Percentiles rank a stretch among this genome's conserved stretches.
Conservation (phyloP, 164 flowering plant genomes). For the Berberis vulgaris region DNA sequence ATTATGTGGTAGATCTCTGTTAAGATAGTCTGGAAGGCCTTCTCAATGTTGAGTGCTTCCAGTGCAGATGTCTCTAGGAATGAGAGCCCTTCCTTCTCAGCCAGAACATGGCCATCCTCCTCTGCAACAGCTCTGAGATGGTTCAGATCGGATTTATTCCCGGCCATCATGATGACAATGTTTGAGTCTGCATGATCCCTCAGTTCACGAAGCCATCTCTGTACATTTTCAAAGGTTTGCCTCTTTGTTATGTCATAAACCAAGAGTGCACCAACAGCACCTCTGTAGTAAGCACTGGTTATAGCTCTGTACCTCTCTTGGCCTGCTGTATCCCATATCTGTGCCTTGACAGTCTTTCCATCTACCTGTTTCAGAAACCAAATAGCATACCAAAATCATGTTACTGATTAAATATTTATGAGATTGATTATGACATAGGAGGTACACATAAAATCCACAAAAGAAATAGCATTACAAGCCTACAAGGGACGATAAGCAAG, state of each 20-base stretch:
- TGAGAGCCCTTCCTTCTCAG: constrained; percentile 71
- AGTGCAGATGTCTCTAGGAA: constrained; percentile 87
- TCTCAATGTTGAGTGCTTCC: constrained; percentile 68
- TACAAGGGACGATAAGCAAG: too few relatives aligned
- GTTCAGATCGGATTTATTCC: constrained; percentile 68
- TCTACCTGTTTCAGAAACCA: constrained; percentile 43
- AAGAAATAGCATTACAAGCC: too few relatives aligned
- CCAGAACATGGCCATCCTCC: constrained; percentile 48
- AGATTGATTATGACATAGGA: too few relatives aligned
- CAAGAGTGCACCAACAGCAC: constrained; percentile 85
- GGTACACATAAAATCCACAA: too few relatives aligned
- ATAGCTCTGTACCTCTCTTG: constrained; percentile 91
- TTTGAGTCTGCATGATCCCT: constrained; percentile 86
- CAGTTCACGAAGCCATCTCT: constrained; percentile 78
- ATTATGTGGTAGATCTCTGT: constrained; percentile 71
- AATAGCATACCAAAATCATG: background rate
- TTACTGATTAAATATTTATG: too few relatives aligned
- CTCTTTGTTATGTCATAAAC: constrained; percentile 83
- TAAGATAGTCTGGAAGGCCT: constrained; percentile 70
- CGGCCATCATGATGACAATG: constrained; percentile 85
- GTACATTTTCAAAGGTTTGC: constrained; percentile 71
- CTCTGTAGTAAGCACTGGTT: constrained; percentile 87
- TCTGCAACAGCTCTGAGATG: constrained; percentile 59
- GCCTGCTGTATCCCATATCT: constrained; percentile 96
- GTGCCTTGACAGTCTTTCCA: constrained; percentile 88